These are phyloP conservation scores for Globisporangium paroecandrum DNA, from an alignment of 352 stramenopile species.

Conservation along the genomic window DNA sequence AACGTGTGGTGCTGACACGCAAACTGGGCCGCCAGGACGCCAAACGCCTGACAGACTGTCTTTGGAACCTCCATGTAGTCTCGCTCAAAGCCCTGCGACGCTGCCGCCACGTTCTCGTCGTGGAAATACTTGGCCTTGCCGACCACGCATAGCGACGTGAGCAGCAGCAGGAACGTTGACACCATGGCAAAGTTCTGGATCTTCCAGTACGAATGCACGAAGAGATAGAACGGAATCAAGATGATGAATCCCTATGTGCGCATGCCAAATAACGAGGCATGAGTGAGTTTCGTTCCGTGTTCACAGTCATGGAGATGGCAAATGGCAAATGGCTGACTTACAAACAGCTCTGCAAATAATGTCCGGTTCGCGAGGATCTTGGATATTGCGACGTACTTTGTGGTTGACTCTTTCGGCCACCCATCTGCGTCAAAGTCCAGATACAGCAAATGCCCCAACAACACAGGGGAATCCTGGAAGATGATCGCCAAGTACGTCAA, in stretches of 20 bases:
- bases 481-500: conserved; percentile 37
- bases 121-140: conserved; percentile 29
- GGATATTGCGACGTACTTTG: conserved; percentile 12
- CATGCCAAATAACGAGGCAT: neutral
- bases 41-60: conserved; percentile 44
- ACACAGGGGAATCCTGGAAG: conserved; percentile 39
- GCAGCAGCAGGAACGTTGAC: conserved; percentile 22
- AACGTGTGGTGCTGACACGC: conserved; percentile 53
- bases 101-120: conserved; percentile 16
- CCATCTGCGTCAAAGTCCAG: conserved; percentile 32
- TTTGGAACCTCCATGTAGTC: conserved; percentile 54
- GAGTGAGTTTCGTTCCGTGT: neutral
- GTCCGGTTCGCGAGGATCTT: conserved; percentile 30
- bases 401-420: conserved; percentile 14
- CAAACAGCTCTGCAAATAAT: conserved; percentile 34
- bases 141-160: conserved; percentile 31
- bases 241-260: conserved; percentile 27
- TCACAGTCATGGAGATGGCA: neutral
- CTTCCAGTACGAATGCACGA: conserved; percentile 28
- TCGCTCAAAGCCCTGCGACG: conserved; percentile 29
- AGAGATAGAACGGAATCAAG: conserved; percentile 39
- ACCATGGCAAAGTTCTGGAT: conserved; percentile 25
- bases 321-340: conserved; percentile 11
- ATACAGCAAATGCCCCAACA: conserved; percentile 33
- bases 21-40: conserved; percentile 38